Evolutionary conservation across 1,284 basidiomycete species (phyloP).

Genomic region (Cutaneotrichosporon mucoides): DNA sequence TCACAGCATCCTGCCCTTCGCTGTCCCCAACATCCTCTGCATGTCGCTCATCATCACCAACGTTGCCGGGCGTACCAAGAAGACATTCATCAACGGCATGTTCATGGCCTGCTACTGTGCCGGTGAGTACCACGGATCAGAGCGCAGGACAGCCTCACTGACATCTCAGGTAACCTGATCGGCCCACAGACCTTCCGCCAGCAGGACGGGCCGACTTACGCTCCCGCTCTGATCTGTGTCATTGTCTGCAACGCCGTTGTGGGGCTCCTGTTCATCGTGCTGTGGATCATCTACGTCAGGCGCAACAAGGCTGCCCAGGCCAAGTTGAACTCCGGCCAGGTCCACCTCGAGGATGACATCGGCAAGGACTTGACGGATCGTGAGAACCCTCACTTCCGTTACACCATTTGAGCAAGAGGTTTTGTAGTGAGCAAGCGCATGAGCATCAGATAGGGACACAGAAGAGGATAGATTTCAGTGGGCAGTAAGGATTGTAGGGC

Average conservation of each 20-base stretch:
- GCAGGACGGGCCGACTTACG: slow-evolving; percentile 5
- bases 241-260: not conserved
- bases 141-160: too few species aligned
- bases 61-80: slow-evolving; percentile 27
- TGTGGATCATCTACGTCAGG: not conserved
- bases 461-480: too few species aligned
- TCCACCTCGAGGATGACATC: not conserved
- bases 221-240: slow-evolving; percentile 2
- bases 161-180: slow-evolving; percentile 12
- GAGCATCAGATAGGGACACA: too few species aligned
- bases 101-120: slow-evolving; percentile 12
- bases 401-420: not conserved
- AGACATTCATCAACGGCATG: slow-evolving; percentile 17
- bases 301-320: not conserved
- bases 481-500: too few species aligned
- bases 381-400: slow-evolving; percentile 11
- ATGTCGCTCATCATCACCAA: slow-evolving; percentile 6
- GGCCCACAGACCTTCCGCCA: slow-evolving; percentile 15
- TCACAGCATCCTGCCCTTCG: not conserved
- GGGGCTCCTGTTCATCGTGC: not conserved
- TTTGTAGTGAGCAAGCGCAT: not conserved
- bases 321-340: not conserved
- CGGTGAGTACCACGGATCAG: not conserved
- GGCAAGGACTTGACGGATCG: slow-evolving; percentile 5
- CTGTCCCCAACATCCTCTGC: not conserved